Percentiles rank a stretch among this genome's conserved stretches.
These are phyloP conservation scores for Scytalidium sp. DNA, from an alignment of 2,329 filamentous ascomycete species.

Conservation along the genomic window DNA sequence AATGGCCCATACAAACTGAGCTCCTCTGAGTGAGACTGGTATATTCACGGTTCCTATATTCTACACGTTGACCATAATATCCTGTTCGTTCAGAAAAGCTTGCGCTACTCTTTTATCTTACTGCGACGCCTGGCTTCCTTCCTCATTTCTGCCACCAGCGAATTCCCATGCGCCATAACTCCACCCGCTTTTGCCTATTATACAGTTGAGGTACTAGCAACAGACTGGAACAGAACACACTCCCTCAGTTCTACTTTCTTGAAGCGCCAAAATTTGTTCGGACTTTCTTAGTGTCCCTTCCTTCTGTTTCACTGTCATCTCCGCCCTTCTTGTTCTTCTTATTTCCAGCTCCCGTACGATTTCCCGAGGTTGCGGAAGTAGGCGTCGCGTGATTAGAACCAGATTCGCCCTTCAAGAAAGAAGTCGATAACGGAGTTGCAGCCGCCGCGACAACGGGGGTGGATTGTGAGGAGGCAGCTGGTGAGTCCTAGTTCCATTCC, in stretches of 20 bases:
- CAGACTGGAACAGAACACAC: too few species aligned
- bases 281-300: slow-evolving; percentile 22
- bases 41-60: too few species aligned
- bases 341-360: slow-evolving; percentile 12
- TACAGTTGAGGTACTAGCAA: background rate
- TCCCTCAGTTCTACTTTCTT: slow-evolving; percentile 22
- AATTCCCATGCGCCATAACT: background rate
- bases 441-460: slow-evolving; percentile 38
- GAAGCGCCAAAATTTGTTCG: slow-evolving; percentile 26
- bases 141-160: background rate
- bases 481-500: slow-evolving; percentile 20
- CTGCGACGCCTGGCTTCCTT: too few species aligned
- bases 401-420: slow-evolving; percentile 43
- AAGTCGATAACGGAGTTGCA: slow-evolving; percentile 53
- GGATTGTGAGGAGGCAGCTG: slow-evolving; percentile 22
- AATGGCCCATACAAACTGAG: too few species aligned
- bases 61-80: too few species aligned
- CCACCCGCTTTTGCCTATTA: background rate
- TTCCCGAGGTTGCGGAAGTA: slow-evolving; percentile 45
- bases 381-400: slow-evolving; percentile 54
- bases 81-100: too few species aligned
- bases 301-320: slow-evolving; percentile 58
- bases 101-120: too few species aligned
- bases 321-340: slow-evolving; percentile 51
- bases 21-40: too few species aligned